Evolutionary conservation across 371 early-diverging fungal species (phyloP), one percentile per base, ranked within the genome.

Genomic region (Syncephalastrum racemosum): DNA sequence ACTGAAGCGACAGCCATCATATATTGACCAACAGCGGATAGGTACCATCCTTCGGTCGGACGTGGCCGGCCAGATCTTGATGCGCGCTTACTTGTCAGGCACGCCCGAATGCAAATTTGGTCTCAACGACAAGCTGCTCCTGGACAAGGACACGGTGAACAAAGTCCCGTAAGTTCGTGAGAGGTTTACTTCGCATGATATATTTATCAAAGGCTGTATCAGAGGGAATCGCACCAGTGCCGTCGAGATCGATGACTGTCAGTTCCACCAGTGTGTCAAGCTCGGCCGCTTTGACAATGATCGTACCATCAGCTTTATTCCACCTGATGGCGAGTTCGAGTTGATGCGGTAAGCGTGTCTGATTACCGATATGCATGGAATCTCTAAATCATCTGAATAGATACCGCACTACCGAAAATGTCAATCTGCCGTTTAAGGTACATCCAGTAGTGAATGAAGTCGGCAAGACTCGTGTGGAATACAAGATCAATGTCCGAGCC

Each of bases 41-140:
- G 91, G 91, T n/a, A 90, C 88, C 47, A 75, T 87, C 2, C 76
- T 94, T 18, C 79, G 90, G 36, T 77, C 90, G 4, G 91, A 92
- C 70, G 91, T 90, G 4, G 82, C 90, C 4, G 93, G 94, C 3
- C 88, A 90, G 65, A 85, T 94, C 53, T 62, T 96, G 72, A 96
- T 98, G 97, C 89, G 93, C 67, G 93, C 93, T 56, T 97, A 92
- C 70, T 77, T 99, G 60, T 90, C 89, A 27, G 99, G 99, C 20
- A 98, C 97, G 90, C 99, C 99, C 15, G 99, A 99, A 67, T 87
- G 97, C 58, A 86, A 97, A 39, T 85, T 99, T 56, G 99, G 99
- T 1, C 66, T 94, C 42, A 94, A 94, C 62, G 95, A 94, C 63
- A 86, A 86, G 50, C 73, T 94, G 12, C 62, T 91, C 24, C 65